These are phyloP conservation scores for Tuber borchii DNA, from an alignment of 495 filamentous ascomycete genomes.

Conservation along the genomic window DNA sequence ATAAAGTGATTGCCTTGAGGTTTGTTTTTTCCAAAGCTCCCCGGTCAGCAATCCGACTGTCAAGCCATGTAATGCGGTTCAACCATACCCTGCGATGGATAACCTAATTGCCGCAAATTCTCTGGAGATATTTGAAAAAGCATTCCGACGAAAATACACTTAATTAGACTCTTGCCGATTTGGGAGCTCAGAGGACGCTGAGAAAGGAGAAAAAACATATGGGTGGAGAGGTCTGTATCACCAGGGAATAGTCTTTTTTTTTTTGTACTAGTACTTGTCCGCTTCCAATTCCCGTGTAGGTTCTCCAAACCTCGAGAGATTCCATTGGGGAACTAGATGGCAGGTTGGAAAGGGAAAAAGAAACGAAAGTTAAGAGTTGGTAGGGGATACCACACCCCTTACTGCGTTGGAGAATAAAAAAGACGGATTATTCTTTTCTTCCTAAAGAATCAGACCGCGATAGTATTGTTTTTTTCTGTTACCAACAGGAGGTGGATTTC, in stretches of 20 bases:
- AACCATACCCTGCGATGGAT: neutral
- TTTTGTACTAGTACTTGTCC: neutral
- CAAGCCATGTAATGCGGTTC: neutral
- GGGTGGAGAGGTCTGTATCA: neutral
- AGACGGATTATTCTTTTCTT: neutral
- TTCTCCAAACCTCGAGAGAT: neutral
- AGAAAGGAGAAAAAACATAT: neutral
- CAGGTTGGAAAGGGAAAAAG: neutral
- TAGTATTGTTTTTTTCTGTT: neutral
- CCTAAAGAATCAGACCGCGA: neutral
- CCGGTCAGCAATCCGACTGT: neutral
- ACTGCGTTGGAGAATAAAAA: neutral
- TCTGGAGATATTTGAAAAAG: neutral
- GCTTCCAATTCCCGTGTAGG: neutral
- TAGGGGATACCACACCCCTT: neutral
- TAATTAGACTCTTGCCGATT: neutral
- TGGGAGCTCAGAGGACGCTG: neutral
- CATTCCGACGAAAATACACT: neutral
- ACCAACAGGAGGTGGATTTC: neutral
- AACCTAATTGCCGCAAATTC: neutral
- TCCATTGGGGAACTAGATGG: neutral
- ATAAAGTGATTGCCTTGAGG: neutral
- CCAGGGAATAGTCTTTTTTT: neutral
- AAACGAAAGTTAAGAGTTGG: neutral
- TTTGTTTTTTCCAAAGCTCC: neutral